Percentiles rank a stretch among this genome's conserved stretches.
phyloP scores from a whole-genome alignment of 2,329 filamentous ascomycete species.

The Metarhizium humberi region DNA sequence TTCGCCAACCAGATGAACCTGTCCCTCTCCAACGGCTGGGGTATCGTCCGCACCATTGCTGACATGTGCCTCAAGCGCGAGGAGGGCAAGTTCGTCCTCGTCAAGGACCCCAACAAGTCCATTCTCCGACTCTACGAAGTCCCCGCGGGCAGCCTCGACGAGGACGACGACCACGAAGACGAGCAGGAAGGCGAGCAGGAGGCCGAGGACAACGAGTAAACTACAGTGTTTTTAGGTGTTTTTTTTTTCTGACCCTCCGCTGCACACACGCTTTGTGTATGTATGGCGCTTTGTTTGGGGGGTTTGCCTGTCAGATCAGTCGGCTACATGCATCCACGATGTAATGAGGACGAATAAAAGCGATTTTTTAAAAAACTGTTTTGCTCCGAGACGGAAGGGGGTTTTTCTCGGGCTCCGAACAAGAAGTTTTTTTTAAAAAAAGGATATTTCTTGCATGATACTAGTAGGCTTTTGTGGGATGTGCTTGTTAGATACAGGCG shows the following conservation, averaged over 20 bases:
- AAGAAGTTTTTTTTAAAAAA: not conserved
- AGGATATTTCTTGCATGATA: not conserved
- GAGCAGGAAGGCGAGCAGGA: conserved; percentile 40
- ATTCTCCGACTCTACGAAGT: conserved; percentile 91
- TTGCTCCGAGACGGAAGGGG: not conserved
- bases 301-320: not conserved
- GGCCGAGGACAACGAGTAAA: conserved; percentile 21
- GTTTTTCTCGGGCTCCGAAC: not conserved
- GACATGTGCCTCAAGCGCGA: conserved; percentile 80
- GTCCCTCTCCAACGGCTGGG: conserved; percentile 94
- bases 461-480: not conserved
- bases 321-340: conserved; percentile 1
- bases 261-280: not conserved
- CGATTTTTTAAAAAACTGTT: not conserved
- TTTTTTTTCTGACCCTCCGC: not conserved
- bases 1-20: conserved; percentile 98
- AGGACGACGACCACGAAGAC: conserved; percentile 67
- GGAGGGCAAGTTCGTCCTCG: conserved; percentile 72
- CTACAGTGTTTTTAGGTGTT: not conserved
- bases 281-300: not conserved
- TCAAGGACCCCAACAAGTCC: conserved; percentile 94
- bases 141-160: conserved; percentile 79
- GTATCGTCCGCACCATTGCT: conserved; percentile 94
- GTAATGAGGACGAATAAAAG: conserved; percentile 1
- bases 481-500: not conserved